A percentile compares a stretch with the other conserved stretches of the same genome.
These are phyloP conservation scores for Camillea tinctor DNA, from an alignment of 2,329 filamentous ascomycete species.

Conservation along the genomic window DNA sequence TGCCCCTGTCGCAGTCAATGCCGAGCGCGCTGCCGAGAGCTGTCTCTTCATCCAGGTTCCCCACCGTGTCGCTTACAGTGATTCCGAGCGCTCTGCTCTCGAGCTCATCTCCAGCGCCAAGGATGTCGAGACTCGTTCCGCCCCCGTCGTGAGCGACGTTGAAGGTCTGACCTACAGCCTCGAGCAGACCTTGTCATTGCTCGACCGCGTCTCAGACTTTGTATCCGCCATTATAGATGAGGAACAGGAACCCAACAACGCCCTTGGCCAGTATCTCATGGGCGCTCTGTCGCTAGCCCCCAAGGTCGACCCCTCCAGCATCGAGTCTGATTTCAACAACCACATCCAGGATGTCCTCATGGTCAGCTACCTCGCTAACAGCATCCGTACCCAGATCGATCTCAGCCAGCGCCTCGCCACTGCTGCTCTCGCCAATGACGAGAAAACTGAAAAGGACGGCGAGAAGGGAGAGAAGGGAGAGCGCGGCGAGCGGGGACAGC, in stretches of 20 bases:
- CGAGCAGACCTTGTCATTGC: conserved; percentile 82
- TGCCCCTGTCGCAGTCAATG: conserved; percentile 89
- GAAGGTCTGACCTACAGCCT: conserved; percentile 83
- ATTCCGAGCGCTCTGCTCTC: conserved; percentile 60
- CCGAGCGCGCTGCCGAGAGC: conserved; percentile 91
- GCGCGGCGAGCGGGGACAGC: conserved; percentile 44
- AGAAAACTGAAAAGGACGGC: conserved; percentile 41
- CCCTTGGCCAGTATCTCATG: conserved; percentile 91
- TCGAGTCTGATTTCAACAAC: conserved; percentile 99
- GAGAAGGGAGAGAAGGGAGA: conserved; percentile 44
- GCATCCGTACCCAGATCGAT: conserved; percentile 97
- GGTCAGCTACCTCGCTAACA: conserved; percentile 97
- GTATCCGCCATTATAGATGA: conserved; percentile 94
- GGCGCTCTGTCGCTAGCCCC: conserved; percentile 89
- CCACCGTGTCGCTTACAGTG: conserved; percentile 88
- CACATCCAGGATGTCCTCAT: conserved; percentile 99
- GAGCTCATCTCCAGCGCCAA: conserved; percentile 83
- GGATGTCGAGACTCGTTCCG: conserved; percentile 71
- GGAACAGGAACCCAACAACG: conserved; percentile 83
- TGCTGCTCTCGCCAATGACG: conserved; percentile 57
- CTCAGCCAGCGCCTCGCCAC: conserved; percentile 91
- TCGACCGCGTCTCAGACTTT: conserved; percentile 89
- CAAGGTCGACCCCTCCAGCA: conserved; percentile 86
- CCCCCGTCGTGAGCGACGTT: conserved; percentile 79
- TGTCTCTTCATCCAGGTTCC: conserved; percentile 98